phyloP scores from a whole-genome alignment of 2,329 filamentous ascomycete genomes.

The Amauroascus niger region DNA sequence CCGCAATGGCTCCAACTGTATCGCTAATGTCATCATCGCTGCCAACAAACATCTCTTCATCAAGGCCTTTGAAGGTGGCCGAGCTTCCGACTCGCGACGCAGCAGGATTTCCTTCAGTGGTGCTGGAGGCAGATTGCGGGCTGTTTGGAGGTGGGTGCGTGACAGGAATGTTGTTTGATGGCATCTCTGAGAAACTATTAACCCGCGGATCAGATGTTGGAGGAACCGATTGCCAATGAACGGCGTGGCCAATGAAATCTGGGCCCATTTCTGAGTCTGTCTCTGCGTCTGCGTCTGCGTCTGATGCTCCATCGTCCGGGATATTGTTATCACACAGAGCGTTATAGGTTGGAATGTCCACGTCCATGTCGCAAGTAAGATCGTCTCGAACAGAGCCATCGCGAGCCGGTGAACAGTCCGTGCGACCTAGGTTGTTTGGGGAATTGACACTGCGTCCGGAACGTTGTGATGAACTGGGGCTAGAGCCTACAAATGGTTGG shows the following conservation, averaged over 20 bases:
- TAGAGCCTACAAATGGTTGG: not conserved
- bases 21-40: slow-evolving; percentile 64
- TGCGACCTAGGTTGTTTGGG: not conserved
- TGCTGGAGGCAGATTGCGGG: not conserved
- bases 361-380: not conserved
- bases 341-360: not conserved
- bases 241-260: not conserved
- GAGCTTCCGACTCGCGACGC: not conserved
- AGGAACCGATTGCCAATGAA: not conserved
- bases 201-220: not conserved
- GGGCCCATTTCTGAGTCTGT: not conserved
- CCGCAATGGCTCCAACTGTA: slow-evolving; percentile 90
- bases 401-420: not conserved
- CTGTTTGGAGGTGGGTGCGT: not conserved
- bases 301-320: not conserved
- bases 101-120: not conserved
- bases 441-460: slow-evolving; percentile 7
- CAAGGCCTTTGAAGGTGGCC: not conserved
- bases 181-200: not conserved
- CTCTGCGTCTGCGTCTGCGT: not conserved
- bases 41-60: not conserved
- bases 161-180: not conserved
- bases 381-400: slow-evolving; percentile 8
- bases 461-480: slow-evolving; percentile 5
- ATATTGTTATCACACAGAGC: not conserved